Conservation (phyloP, 139 green algal genomes). For the Chlamydomonas applanata region DNA sequence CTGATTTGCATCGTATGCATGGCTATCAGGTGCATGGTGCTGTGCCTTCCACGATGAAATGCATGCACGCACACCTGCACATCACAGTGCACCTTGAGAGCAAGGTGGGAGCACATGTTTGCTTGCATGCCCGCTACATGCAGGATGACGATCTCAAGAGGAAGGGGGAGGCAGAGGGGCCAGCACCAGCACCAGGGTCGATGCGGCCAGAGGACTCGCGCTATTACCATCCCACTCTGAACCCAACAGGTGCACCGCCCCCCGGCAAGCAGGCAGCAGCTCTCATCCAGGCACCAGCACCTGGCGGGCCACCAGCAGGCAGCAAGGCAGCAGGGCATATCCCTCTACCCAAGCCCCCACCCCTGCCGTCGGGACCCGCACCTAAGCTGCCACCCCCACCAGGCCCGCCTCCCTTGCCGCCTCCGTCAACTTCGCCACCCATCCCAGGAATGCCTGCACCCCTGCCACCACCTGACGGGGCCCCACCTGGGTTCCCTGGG, state of each 20-base stretch:
- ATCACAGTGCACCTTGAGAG: too few species aligned
- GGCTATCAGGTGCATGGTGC: too few species aligned
- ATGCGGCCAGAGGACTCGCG: slow-evolving; percentile 52
- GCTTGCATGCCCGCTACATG: not conserved
- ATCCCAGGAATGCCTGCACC: not conserved
- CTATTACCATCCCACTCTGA: slow-evolving; percentile 75
- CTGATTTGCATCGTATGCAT: too few species aligned
- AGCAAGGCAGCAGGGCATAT: slow-evolving; percentile 21
- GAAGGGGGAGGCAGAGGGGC: not conserved
- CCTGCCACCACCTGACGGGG: not conserved
- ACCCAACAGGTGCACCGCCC: slow-evolving; percentile 61
- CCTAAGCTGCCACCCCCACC: slow-evolving; percentile 45
- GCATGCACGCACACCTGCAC: not conserved
- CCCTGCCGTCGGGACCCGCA: slow-evolving; percentile 56
- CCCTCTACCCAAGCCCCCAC: slow-evolving; percentile 62
- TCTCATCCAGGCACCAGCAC: slow-evolving; percentile 7
- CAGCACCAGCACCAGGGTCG: not conserved
- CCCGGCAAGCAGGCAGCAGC: slow-evolving; percentile 39
- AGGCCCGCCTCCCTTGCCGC: slow-evolving; percentile 37
- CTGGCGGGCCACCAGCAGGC: not conserved
- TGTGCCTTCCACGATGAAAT: not conserved
- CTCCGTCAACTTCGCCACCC: not conserved
- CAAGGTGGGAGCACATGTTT: not conserved
- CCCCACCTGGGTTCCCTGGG: slow-evolving; percentile 6
- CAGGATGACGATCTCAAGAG: slow-evolving; percentile 18